These are phyloP conservation scores for Trifolium pratense DNA, from an alignment of 306 rosid species.

Conservation along the genomic window DNA sequence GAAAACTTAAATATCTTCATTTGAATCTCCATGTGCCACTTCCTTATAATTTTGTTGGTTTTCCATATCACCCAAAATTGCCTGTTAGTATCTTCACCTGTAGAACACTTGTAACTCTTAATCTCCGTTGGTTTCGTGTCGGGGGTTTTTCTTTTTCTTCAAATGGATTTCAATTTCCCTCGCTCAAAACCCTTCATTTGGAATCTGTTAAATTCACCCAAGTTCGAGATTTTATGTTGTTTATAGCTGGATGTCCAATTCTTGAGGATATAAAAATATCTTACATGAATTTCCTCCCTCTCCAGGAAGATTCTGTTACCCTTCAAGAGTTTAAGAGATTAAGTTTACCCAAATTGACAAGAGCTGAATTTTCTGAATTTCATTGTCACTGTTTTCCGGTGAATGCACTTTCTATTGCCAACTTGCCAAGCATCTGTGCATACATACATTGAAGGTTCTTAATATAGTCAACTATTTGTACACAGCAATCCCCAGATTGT, in stretches of 20 bases:
- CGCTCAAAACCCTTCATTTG: background rate
- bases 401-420: background rate
- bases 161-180: background rate
- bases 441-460: background rate
- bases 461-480: too few relatives aligned
- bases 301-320: too few relatives aligned
- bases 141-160: background rate
- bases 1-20: background rate
- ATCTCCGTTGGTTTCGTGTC: background rate
- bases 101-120: background rate
- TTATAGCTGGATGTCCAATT: background rate
- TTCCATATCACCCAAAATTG: background rate
- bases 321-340: background rate
- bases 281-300: background rate
- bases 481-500: too few relatives aligned
- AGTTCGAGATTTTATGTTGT: background rate
- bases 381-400: background rate
- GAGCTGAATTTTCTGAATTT: background rate
- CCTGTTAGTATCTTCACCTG: background rate
- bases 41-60: background rate
- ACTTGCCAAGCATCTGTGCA: background rate
- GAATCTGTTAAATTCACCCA: background rate
- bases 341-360: background rate
- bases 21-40: background rate
- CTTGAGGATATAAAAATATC: background rate